A percentile compares a stretch with the other conserved stretches of the same genome.
phyloP scores from a whole-genome alignment of 768 basidiomycete species.

The Podaxis sp. region DNA sequence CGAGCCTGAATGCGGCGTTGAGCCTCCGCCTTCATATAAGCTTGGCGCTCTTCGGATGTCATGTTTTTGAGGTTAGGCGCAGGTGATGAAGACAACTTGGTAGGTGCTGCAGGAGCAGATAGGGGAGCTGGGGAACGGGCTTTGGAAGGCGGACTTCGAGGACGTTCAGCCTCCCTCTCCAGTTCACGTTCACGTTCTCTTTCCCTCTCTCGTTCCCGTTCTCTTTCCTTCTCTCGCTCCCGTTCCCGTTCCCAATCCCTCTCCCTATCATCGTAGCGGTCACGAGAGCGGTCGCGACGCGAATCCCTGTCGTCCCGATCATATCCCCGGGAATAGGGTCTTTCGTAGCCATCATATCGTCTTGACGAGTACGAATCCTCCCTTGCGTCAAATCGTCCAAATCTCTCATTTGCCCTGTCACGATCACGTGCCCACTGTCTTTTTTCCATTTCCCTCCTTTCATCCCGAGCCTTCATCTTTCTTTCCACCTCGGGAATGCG shows the following conservation, averaged over 20 bases:
- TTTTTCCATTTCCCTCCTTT: conserved; percentile 73
- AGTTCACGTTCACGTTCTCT: conserved; percentile 24
- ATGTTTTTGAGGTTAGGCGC: conserved; percentile 69
- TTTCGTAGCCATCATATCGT: conserved; percentile 48
- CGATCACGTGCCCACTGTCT: conserved; percentile 77
- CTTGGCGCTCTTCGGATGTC: conserved; percentile 81
- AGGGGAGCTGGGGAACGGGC: conserved; percentile 58
- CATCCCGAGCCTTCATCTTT: conserved; percentile 76
- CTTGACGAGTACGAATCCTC: conserved; percentile 42
- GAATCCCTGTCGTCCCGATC: conserved; percentile 30
- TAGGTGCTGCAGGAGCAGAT: conserved; percentile 46
- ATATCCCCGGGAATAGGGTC: conserved; percentile 51
- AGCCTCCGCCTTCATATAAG: conserved; percentile 77
- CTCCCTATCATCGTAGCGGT: conserved; percentile 37
- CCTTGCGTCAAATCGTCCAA: conserved; percentile 63
- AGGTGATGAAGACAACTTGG: conserved; percentile 47
- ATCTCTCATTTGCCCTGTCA: conserved; percentile 82
- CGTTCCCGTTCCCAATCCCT: conserved; percentile 21
- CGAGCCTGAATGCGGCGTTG: conserved; percentile 81
- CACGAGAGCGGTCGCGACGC: conserved; percentile 36
- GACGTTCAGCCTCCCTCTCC: conserved; percentile 39
- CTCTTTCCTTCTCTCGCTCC: conserved; percentile 22
- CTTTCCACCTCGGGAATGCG: conserved; percentile 88
- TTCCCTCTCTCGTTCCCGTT: conserved; percentile 26
- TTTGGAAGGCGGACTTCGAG: conserved; percentile 47